Base-by-base conservation (phyloP, 2,329 filamentous ascomycete species). In the Thelonectria discophora region DNA sequence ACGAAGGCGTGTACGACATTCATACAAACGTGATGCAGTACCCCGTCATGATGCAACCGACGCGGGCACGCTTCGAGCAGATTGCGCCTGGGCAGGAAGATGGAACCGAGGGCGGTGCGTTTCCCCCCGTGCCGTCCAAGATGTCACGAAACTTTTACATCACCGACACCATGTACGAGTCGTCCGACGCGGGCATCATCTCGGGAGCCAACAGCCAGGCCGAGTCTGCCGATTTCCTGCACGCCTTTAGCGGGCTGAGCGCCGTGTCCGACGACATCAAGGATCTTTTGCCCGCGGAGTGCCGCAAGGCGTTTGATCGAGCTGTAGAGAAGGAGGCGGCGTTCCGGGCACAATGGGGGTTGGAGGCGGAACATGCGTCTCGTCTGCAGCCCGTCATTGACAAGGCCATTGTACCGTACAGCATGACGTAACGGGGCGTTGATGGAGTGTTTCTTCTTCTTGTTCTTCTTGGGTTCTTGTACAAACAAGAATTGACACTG, bases 11-110 rank as follows among this genome's bases (percentile, higher is more conserved):
- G 55, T 98, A 98, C 77, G 94, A 99, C 72, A 88, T 94, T 24
- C 94, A 98, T 79, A 98, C 95, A 55, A 99, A 99, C 76, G 79
- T 86, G 61, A 90, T 97, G 85, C 92, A 95, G 73, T 96, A 91
- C 74, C 94, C 95, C 0, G 87, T 87, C 64, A 90, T 85, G 72
- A 97, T 93, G 86, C 95, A 99, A 76, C 93, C 95, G 3, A 95
- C 93, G 2, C 91, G 93, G 69, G 93, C 88, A 10, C 89, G 90
- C 62, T 93, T 94, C 81, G 92, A 95, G 77, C 87, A 90, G 63
- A 82, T 96, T 2, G 76, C 84, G 2, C 79, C 82, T 2, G 73
- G 79, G 17, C 73, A 77, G 9, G 73, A 76, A 42, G 67, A 72
- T 3, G 69, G 66, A 34, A 66, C 73, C 3, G 66, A 69, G 17